Conservation (phyloP, 1,284 basidiomycete genomes). For the Calocybe gambosa region DNA sequence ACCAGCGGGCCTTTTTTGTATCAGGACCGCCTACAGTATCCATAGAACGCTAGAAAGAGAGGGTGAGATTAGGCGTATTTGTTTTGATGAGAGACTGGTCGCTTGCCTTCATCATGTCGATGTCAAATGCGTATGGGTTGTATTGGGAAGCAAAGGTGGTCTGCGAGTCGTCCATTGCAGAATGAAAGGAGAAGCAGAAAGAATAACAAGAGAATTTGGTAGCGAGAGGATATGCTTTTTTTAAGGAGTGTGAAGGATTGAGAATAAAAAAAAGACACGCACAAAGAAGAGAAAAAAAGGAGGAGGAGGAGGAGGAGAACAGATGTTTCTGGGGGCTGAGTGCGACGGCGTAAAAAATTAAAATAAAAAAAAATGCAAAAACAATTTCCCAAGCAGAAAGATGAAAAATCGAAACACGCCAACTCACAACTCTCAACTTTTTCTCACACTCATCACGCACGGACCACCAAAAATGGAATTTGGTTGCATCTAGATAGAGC, state of each 20-base stretch:
- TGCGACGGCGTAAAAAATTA: conserved; percentile 19
- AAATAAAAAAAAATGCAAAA: conserved; percentile 16
- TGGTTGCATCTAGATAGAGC: too few relatives aligned
- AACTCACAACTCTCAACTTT: not conserved
- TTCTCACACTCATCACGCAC: too few relatives aligned
- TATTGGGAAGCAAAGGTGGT: conserved; percentile 63
- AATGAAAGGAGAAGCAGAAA: conserved; percentile 18
- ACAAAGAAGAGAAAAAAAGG: conserved; percentile 30
- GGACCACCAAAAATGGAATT: too few relatives aligned
- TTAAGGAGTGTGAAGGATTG: not conserved
- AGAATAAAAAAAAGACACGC: conserved; percentile 37
- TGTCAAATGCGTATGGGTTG: conserved; percentile 60
- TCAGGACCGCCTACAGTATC: conserved; percentile 75
- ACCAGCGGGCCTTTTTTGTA: conserved; percentile 84
- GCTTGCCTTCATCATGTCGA: conserved; percentile 79
- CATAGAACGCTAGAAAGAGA: conserved; percentile 56
- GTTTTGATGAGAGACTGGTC: conserved; percentile 3
- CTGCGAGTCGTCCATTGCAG: conserved; percentile 67
- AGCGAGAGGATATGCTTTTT: conserved; percentile 13
- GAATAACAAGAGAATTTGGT: conserved; percentile 17
- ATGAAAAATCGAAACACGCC: conserved; percentile 1
- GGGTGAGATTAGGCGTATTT: conserved; percentile 3
- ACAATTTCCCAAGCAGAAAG: conserved; percentile 9
- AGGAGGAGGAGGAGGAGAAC: conserved; percentile 21
- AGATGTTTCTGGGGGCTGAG: conserved; percentile 22